Evolutionary conservation across 202 grass and related monocot species (phyloP).

Genomic region (Tripidium arundinaceum): DNA sequence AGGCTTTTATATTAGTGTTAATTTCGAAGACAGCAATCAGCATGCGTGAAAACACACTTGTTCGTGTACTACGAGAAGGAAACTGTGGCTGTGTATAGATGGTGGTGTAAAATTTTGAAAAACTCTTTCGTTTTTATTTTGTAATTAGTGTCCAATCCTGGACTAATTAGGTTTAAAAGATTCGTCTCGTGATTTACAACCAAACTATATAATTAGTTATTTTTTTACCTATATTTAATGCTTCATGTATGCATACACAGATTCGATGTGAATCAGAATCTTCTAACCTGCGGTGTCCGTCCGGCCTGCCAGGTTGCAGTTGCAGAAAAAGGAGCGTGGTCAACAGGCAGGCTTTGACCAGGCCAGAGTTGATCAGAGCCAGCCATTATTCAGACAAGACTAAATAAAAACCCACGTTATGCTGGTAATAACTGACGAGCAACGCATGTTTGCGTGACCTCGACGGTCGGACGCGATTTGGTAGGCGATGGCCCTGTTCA

Average conservation of each 20-base stretch:
- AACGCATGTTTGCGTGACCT: background rate
- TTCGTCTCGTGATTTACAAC: too few relatives aligned
- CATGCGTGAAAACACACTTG: background rate
- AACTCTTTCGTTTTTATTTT: too few relatives aligned
- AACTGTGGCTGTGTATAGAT: background rate
- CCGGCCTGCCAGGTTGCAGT: background rate
- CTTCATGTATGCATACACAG: too few relatives aligned
- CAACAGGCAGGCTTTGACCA: conserved; percentile 42
- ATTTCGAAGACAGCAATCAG: background rate
- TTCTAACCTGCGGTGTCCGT: background rate
- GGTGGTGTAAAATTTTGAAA: too few relatives aligned
- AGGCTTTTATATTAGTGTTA: background rate
- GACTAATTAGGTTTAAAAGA: too few relatives aligned
- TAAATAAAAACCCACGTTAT: background rate
- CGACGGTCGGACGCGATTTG: background rate
- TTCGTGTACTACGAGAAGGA: background rate
- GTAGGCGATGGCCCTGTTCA: background rate
- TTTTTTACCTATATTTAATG: too few relatives aligned
- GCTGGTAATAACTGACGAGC: background rate
- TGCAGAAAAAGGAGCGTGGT: conserved; percentile 25
- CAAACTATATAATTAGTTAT: too few relatives aligned
- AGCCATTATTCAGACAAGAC: background rate
- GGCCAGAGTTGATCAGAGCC: background rate
- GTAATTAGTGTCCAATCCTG: too few relatives aligned
- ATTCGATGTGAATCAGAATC: too few relatives aligned